Evolutionary conservation across 2,329 filamentous ascomycete genomes (phyloP).

Genomic region (Fusarium incarnatum): DNA sequence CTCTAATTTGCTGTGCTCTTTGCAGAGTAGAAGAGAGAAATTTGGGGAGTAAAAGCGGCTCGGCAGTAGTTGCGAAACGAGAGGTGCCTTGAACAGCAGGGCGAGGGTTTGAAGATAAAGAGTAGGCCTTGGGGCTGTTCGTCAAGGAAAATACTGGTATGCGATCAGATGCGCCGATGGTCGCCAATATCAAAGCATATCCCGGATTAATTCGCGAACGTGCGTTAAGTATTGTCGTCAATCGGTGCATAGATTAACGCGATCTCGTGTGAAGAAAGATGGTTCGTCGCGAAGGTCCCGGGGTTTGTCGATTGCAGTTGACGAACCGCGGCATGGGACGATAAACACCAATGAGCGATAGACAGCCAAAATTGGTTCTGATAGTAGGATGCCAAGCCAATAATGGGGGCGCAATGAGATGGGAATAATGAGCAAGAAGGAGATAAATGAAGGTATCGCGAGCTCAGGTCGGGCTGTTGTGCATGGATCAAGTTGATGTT

Average conservation of each 20-base stretch:
- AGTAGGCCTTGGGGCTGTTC: slow-evolving; percentile 17
- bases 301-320: slow-evolving; percentile 44
- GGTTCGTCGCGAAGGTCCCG: slow-evolving; percentile 43
- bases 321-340: slow-evolving; percentile 43
- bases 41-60: slow-evolving; percentile 9
- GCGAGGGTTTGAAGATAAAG: slow-evolving; percentile 27
- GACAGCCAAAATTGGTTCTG: neutral
- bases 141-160: slow-evolving; percentile 20
- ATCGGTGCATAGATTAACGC: slow-evolving; percentile 33
- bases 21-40: slow-evolving; percentile 25
- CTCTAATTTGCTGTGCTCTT: neutral
- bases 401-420: neutral
- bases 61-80: slow-evolving; percentile 25
- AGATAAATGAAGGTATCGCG: slow-evolving; percentile 29
- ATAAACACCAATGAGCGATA: slow-evolving; percentile 1
- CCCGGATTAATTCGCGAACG: slow-evolving; percentile 22
- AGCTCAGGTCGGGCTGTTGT: slow-evolving; percentile 26
- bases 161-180: slow-evolving; percentile 39
- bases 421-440: neutral
- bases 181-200: slow-evolving; percentile 41
- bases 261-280: slow-evolving; percentile 42
- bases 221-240: slow-evolving; percentile 2
- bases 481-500: slow-evolving; percentile 34
- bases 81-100: slow-evolving; percentile 23
- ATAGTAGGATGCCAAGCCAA: neutral